Conservation (phyloP, 2,329 filamentous ascomycete genomes). For the Sporothrix brunneoviolacea region DNA sequence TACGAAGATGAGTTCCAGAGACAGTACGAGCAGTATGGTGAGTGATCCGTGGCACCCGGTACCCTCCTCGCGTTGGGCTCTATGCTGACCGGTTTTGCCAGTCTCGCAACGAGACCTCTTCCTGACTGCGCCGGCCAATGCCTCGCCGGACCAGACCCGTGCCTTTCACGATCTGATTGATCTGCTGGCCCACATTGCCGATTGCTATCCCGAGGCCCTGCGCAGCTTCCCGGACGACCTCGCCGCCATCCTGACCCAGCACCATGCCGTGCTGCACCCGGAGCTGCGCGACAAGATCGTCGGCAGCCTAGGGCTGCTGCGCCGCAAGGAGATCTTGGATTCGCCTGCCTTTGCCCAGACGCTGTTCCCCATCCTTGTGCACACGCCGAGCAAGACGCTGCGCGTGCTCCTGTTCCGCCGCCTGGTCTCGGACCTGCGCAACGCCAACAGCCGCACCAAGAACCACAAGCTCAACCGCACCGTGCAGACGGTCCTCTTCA, state of each 20-base stretch:
- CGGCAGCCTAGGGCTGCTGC: conserved; percentile 75
- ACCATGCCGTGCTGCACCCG: conserved; percentile 75
- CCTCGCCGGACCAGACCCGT: conserved; percentile 70
- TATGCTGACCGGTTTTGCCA: not conserved
- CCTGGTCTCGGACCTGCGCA: conserved; percentile 83
- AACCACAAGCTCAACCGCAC: conserved; percentile 92
- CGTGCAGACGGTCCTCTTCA: conserved; percentile 88
- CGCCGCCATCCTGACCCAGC: conserved; percentile 69
- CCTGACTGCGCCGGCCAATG: conserved; percentile 70
- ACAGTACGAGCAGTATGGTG: conserved; percentile 84
- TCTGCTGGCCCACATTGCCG: conserved; percentile 86
- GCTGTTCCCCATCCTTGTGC: conserved; percentile 87
- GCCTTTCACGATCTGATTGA: conserved; percentile 89
- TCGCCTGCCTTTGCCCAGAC: conserved; percentile 70
- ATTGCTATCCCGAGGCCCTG: conserved; percentile 83
- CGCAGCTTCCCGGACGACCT: conserved; percentile 71
- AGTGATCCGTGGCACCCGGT: not conserved
- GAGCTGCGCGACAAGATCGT: conserved; percentile 93
- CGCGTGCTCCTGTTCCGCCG: conserved; percentile 78
- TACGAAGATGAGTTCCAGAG: conserved; percentile 70
- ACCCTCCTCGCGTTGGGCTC: not conserved
- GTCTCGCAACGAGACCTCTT: conserved; percentile 81
- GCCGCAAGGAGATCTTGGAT: conserved; percentile 88
- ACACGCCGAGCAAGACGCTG: conserved; percentile 81
- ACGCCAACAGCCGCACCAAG: conserved; percentile 76